These are phyloP conservation scores for Schizochytrium sp. DNA, from an alignment of 108 stramenopile species.

Conservation along the genomic window DNA sequence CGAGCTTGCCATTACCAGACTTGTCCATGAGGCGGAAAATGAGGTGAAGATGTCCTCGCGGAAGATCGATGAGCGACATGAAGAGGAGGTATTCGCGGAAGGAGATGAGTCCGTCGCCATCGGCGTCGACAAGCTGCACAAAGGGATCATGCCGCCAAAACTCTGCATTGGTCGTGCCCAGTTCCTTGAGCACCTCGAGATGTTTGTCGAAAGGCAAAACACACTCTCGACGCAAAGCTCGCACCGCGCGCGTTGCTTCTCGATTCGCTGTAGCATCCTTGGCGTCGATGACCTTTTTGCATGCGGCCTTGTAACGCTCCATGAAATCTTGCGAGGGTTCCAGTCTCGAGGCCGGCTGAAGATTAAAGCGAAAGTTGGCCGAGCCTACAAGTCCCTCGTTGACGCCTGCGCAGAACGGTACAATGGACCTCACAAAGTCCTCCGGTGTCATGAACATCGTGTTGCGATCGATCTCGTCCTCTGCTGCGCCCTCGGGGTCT, in stretches of 20 bases:
- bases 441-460: not conserved
- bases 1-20: not conserved
- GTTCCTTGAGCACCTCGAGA: not conserved
- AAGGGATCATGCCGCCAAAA: not conserved
- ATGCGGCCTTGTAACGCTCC: not conserved
- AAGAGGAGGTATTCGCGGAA: not conserved
- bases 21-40: slow-evolving; percentile 6
- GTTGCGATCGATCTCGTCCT: not conserved
- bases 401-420: not conserved
- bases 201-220: not conserved
- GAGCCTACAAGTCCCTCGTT: not conserved
- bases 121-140: not conserved
- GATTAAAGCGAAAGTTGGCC: slow-evolving; percentile 1
- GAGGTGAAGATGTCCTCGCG: not conserved
- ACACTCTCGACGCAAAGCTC: not conserved
- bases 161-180: not conserved
- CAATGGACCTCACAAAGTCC: not conserved
- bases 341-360: not conserved
- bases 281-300: not conserved
- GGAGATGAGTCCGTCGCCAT: not conserved
- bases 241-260: not conserved
- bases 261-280: no score
- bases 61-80: not conserved
- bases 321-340: not conserved
- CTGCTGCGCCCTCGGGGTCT: not conserved